Evolutionary conservation across 2,329 filamentous ascomycete species (phyloP), one percentile per base, ranked within the genome.

Genomic region (Sporothrix brunneoviolacea): DNA sequence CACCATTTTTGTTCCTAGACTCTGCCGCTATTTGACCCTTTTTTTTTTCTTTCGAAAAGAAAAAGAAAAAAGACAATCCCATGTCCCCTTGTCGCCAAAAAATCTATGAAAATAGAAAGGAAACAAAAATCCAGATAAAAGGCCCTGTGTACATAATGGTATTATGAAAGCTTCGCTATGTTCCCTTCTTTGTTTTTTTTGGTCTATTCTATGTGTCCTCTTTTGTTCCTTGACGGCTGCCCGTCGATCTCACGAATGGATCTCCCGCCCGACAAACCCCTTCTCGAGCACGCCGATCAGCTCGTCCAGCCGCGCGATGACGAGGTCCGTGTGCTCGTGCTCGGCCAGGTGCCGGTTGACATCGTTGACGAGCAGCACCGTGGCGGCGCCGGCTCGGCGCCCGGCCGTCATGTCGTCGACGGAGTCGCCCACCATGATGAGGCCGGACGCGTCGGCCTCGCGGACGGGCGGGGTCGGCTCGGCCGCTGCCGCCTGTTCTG

Each of bases 351-450:
- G 75, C 50, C 66, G 67, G 63, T 95, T 95, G n/a, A 77, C 83
- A n/a, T 88, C 81, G 61, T 94, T 94, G 15, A 85, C 76, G 39
- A 98, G 52, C 63, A 97, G 64, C n/a, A 97, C 90, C 0, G 93
- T 97, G 30, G 89, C 86, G 1, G 91, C 88, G 1, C 91, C 91
- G 0, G 91, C 91, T 47, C 74, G 75, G 53, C 84, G 79, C 0
- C 93, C 91, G 1, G 91, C 89, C 8, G 84, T 87, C 81, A 97
- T 94, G 64, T 98, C 93, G 65, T 97, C 93, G 50, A 95, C 81
- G 15, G 84, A 90, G 63, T 91, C 87, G 4, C 87, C 87, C 19
- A 83, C 80, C 80, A 84, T 84, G 58, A 82, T 79, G 37, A 82
- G 60, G 6, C 64, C 66, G 37, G 68, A 74, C 3, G 71, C 77